phyloP scores from a whole-genome alignment of 345 rosid genomes.

The Eucalyptus brandiana region DNA sequence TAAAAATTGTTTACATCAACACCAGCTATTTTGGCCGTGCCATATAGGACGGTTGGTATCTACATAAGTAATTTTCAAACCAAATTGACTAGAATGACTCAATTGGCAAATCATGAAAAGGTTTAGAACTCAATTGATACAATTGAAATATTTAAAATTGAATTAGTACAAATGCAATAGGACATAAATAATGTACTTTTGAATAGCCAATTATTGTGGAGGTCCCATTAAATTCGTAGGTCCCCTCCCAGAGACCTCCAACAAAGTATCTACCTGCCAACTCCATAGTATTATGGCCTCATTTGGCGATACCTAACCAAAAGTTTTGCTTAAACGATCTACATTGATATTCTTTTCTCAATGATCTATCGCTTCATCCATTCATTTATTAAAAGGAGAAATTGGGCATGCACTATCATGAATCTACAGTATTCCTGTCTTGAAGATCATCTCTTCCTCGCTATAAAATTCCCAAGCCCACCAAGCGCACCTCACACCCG shows the following conservation, averaged over 20 bases:
- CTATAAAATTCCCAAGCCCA: background rate
- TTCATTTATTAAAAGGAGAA: background rate
- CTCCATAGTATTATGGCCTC: background rate
- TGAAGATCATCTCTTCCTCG: background rate
- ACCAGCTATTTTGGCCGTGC: fast-evolving
- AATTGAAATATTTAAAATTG: no score
- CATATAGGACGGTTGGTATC: background rate
- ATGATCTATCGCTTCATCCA: background rate
- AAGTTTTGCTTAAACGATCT: background rate
- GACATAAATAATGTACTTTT: background rate
- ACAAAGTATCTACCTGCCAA: background rate
- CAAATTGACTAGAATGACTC: background rate
- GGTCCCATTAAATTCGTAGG: background rate
- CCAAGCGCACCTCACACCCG: background rate
- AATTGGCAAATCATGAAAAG: background rate
- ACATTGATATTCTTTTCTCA: background rate
- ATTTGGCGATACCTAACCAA: background rate
- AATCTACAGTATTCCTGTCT: conserved; percentile 4
- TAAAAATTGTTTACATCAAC: no score
- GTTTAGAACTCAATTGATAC: background rate
- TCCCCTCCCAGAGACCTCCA: background rate
- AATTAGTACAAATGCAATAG: no score
- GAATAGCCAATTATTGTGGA: background rate
- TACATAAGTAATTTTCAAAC: no score
- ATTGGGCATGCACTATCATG: background rate